Conservation (phyloP, 1,284 basidiomycete genomes). For the Sanghuangporus weigelae region DNA sequence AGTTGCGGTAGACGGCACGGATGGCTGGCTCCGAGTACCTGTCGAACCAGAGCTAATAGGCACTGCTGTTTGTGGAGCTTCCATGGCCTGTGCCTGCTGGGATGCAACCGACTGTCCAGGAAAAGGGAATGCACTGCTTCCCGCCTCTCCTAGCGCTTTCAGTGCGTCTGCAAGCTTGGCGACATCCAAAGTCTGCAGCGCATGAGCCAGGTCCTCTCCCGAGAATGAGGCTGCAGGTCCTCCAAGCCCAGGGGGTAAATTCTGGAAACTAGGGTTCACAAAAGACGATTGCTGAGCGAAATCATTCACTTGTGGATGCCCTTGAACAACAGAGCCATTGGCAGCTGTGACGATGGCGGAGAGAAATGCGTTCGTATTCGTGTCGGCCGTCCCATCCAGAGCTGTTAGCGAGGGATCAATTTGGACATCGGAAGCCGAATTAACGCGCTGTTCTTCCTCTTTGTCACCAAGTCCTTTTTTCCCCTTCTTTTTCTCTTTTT, state of each 20-base stretch:
- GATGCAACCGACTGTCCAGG: not conserved
- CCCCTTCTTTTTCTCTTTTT: constrained; percentile 31
- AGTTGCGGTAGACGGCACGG: constrained; percentile 27
- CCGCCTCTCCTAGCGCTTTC: constrained; percentile 55
- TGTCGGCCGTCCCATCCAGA: constrained; percentile 15
- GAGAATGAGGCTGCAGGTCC: constrained; percentile 5
- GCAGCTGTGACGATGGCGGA: constrained; percentile 57
- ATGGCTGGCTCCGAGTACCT: constrained; percentile 22
- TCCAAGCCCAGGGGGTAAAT: not conserved
- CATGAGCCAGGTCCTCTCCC: constrained; percentile 61
- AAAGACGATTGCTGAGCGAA: not conserved
- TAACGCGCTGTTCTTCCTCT: constrained; percentile 29
- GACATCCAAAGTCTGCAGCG: constrained; percentile 65
- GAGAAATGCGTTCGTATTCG: constrained; percentile 39
- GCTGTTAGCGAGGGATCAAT: constrained; percentile 9
- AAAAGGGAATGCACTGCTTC: constrained; percentile 25
- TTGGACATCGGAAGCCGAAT: constrained; percentile 15
- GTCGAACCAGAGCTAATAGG: not conserved
- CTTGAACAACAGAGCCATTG: constrained; percentile 23
- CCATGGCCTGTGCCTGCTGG: not conserved
- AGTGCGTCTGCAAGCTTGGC: constrained; percentile 62
- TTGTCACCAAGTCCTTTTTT: constrained; percentile 39
- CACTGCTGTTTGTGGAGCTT: not conserved
- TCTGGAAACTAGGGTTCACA: not conserved
- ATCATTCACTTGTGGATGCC: constrained; percentile 13